These are phyloP conservation scores for Claviceps sorghi DNA, from an alignment of 2,329 filamentous ascomycete genomes.

Conservation along the genomic window DNA sequence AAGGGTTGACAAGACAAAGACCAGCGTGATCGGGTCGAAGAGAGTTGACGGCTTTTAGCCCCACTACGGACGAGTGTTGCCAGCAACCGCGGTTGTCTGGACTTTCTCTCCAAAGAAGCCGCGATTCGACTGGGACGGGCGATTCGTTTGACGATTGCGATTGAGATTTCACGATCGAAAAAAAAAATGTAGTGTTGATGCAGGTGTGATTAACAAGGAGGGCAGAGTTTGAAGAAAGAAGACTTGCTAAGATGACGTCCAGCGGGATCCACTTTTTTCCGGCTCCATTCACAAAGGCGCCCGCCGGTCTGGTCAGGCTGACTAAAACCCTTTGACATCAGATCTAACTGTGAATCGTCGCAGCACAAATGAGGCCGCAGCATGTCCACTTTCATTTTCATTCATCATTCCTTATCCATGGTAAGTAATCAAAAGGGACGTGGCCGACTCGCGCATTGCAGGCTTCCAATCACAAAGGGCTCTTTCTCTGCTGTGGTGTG, in stretches of 20 bases:
- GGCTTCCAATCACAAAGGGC: neutral
- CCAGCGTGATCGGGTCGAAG: neutral
- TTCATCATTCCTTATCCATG: too few relatives aligned
- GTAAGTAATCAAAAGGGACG: too few relatives aligned
- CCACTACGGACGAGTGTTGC: neutral
- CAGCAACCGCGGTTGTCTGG: neutral
- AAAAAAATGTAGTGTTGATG: neutral
- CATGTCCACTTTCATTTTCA: too few relatives aligned
- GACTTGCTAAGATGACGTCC: conserved; percentile 11
- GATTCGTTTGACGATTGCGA: neutral
- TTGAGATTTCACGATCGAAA: neutral
- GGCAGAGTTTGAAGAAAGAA: neutral
- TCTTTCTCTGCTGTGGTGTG: neutral
- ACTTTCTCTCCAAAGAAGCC: neutral
- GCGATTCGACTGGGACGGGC: neutral
- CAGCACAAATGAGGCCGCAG: neutral
- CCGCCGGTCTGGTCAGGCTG: too few relatives aligned
- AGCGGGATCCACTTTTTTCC: conserved; percentile 1
- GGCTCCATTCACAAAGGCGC: neutral
- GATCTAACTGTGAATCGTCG: neutral
- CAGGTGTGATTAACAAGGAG: neutral
- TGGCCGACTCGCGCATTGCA: neutral
- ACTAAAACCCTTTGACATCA: neutral
- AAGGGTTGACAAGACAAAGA: neutral
- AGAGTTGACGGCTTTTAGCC: neutral